phyloP scores from a whole-genome alignment of 371 early-diverging fungal species.

The Mucor saturninus region DNA sequence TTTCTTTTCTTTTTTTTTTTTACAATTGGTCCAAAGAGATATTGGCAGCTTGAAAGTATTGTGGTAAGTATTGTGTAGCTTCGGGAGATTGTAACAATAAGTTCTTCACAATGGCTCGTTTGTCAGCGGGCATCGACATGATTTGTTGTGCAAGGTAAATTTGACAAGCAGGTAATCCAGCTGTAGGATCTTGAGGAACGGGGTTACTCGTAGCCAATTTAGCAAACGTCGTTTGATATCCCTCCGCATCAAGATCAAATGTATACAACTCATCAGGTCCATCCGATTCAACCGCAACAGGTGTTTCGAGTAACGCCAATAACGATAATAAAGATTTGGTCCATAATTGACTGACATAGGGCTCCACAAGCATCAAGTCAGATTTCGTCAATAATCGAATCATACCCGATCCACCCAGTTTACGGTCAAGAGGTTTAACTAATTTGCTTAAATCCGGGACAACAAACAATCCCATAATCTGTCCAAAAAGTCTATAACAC shows the following conservation, averaged over 20 bases:
- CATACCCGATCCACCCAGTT: conserved; percentile 71
- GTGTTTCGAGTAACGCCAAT: conserved; percentile 58
- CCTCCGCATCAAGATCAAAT: conserved; percentile 72
- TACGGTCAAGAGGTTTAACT: conserved; percentile 73
- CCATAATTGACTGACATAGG: conserved; percentile 62
- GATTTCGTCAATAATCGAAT: conserved; percentile 65
- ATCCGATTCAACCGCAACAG: conserved; percentile 58
- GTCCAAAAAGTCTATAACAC: conserved; percentile 65
- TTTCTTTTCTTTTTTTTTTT: neutral
- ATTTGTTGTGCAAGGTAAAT: conserved; percentile 50
- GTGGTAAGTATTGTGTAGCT: conserved; percentile 40
- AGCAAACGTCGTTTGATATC: conserved; percentile 81
- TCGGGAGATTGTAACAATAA: conserved; percentile 27
- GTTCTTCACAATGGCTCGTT: conserved; percentile 33
- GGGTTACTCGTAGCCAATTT: conserved; percentile 64
- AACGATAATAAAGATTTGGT: conserved; percentile 51
- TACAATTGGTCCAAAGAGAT: conserved; percentile 34
- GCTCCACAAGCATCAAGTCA: conserved; percentile 51
- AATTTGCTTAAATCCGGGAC: conserved; percentile 71
- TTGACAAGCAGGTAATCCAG: conserved; percentile 35
- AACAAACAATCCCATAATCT: conserved; percentile 71
- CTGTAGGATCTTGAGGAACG: conserved; percentile 50
- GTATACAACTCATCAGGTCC: conserved; percentile 74
- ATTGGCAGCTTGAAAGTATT: conserved; percentile 45
- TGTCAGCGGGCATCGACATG: conserved; percentile 38